These are phyloP conservation scores for Rhizoclosmatium sp. DNA, from an alignment of 192 early-diverging fungal species.

Conservation along the genomic window DNA sequence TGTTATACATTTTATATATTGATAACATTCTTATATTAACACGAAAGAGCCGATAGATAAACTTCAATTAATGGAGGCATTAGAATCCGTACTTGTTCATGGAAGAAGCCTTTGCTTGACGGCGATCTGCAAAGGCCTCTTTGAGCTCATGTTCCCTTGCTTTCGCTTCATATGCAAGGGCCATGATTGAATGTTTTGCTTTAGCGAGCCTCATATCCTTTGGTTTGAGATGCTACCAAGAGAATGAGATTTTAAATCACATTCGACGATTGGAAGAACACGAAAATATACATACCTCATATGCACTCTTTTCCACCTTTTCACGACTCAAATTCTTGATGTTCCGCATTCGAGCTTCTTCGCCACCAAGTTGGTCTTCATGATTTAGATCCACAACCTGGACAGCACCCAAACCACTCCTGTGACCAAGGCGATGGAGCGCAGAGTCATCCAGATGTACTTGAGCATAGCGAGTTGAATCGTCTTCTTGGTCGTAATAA, in stretches of 20 bases:
- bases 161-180: conserved; percentile 34
- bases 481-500: not conserved
- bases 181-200: conserved; percentile 33
- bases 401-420: conserved; percentile 4
- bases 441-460: conserved; percentile 35
- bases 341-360: not conserved
- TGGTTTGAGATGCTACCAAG: conserved; percentile 30
- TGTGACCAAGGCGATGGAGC: conserved; percentile 27
- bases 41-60: too few relatives aligned
- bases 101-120: conserved; percentile 12
- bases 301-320: conserved; percentile 24
- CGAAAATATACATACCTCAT: conserved; percentile 16
- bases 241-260: not conserved
- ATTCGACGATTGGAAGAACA: not conserved
- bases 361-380: conserved; percentile 35
- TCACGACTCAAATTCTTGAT: conserved; percentile 25
- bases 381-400: conserved; percentile 30
- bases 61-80: not conserved
- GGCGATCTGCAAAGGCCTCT: conserved; percentile 30
- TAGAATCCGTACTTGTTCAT: conserved; percentile 32
- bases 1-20: too few relatives aligned
- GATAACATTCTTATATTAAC: too few relatives aligned
- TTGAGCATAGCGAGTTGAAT: conserved; percentile 1
- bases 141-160: conserved; percentile 31
- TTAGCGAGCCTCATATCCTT: conserved; percentile 8